Percentiles rank a stretch among this genome's conserved stretches.
Evolutionary conservation across 73 alveolate species (phyloP).

Genomic region (Effrenium voratum): DNA sequence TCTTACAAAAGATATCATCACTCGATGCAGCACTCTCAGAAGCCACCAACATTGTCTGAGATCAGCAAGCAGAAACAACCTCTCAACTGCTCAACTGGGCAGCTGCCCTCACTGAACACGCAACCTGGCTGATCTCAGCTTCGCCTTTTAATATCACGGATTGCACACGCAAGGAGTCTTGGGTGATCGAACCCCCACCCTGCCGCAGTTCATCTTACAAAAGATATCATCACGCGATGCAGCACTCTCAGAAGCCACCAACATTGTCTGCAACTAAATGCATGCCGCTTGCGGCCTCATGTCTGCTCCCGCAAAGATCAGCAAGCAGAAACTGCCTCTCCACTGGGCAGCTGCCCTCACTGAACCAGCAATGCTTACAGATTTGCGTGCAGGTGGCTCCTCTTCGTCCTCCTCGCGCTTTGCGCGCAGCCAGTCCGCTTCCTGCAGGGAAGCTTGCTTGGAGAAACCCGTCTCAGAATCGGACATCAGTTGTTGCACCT

Average conservation of each 20-base stretch:
- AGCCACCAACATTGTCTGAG: not conserved
- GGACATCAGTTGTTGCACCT: no score
- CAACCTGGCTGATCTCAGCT: not conserved
- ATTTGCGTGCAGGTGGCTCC: no score
- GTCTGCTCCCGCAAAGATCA: not conserved
- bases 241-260: no score
- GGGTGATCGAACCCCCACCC: not conserved
- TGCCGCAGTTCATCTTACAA: not conserved
- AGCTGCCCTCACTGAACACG: not conserved
- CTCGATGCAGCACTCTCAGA: not conserved
- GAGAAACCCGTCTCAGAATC: no score
- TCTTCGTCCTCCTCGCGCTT: constrained; percentile 89
- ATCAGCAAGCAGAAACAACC: not conserved
- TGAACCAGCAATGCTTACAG: no score
- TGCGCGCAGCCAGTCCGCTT: constrained; percentile 65
- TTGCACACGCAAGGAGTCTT: not conserved
- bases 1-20: constrained; percentile 90
- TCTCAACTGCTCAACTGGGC: not conserved
- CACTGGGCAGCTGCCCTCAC: not conserved
- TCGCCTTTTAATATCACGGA: constrained; percentile 6
- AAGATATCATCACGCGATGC: not conserved
- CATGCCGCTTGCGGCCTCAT: not conserved
- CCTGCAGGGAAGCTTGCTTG: no score
- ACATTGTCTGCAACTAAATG: no score
- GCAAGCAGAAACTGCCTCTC: not conserved